phyloP scores from a whole-genome alignment of 306 rosid genomes.

The Vigna hirtella region DNA sequence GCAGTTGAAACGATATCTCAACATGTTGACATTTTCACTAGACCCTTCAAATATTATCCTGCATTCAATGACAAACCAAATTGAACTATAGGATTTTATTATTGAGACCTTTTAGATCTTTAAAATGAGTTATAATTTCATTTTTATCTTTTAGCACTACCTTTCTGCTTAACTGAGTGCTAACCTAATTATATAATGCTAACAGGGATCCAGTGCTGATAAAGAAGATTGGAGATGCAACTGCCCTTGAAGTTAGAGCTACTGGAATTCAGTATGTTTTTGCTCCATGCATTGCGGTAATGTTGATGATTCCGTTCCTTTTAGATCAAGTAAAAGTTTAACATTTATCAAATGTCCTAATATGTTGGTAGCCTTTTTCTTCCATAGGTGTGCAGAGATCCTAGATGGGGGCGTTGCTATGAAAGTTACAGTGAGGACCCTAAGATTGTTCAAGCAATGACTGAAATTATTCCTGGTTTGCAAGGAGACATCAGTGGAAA shows the following conservation, averaged over 20 bases:
- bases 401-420: conserved; percentile 35
- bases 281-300: conserved; percentile 35
- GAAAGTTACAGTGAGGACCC: conserved; percentile 30
- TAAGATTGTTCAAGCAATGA: conserved; percentile 20
- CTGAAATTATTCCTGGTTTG: conserved; percentile 29
- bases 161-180: neutral
- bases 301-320: neutral
- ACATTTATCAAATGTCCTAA: neutral
- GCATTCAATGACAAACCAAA: neutral
- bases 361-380: neutral
- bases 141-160: neutral
- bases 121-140: neutral
- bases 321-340: neutral
- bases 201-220: conserved; percentile 20
- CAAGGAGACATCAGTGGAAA: conserved; percentile 20
- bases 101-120: neutral
- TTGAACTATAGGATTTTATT: neutral
- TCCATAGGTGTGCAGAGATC: conserved; percentile 34
- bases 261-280: conserved; percentile 33
- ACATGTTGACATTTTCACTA: neutral
- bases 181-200: neutral
- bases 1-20: neutral
- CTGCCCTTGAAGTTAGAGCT: conserved; percentile 38
- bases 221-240: conserved; percentile 36
- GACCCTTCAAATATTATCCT: neutral